Conservation (phyloP, 805 yeast genomes). For the Lipomyces spencermartinsiae region DNA sequence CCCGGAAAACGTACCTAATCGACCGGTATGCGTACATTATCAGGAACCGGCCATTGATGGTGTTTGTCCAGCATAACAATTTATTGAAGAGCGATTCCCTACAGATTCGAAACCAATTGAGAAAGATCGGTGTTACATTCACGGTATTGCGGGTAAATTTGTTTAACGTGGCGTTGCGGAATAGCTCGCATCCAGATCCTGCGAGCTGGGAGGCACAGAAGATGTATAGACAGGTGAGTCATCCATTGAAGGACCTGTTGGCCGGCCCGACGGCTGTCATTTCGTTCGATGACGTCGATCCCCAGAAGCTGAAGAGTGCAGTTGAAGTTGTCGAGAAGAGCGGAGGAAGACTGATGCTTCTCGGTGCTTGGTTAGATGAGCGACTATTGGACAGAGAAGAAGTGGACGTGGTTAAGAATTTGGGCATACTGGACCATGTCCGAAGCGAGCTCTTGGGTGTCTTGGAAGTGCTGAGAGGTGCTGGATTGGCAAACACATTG, state of each 20-base stretch:
- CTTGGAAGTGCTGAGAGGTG: conserved; percentile 85
- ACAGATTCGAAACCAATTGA: conserved; percentile 64
- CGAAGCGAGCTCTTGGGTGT: conserved; percentile 85
- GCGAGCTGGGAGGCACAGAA: conserved; percentile 61
- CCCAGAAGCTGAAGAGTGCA: conserved; percentile 66
- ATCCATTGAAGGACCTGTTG: conserved; percentile 74
- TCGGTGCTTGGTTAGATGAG: conserved; percentile 84
- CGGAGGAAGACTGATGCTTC: conserved; percentile 74
- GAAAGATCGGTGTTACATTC: conserved; percentile 69
- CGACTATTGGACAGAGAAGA: conserved; percentile 59
- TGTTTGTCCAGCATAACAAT: conserved; percentile 87
- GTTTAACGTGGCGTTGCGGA: conserved; percentile 77
- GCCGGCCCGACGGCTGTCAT: conserved; percentile 88
- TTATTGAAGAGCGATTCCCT: conserved; percentile 72
- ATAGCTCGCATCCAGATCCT: conserved; percentile 74
- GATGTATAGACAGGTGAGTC: conserved; percentile 49
- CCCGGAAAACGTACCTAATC: conserved; percentile 85
- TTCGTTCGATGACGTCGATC: conserved; percentile 70
- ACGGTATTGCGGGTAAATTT: conserved; percentile 71
- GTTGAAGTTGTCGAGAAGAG: conserved; percentile 65
- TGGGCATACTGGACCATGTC: conserved; percentile 73
- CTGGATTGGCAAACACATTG: conserved; percentile 83
- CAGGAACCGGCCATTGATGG: conserved; percentile 69
- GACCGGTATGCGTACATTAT: conserved; percentile 78
- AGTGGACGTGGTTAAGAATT: conserved; percentile 68